phyloP scores from a whole-genome alignment of 345 rosid genomes.

The Gossypium longicalyx region DNA sequence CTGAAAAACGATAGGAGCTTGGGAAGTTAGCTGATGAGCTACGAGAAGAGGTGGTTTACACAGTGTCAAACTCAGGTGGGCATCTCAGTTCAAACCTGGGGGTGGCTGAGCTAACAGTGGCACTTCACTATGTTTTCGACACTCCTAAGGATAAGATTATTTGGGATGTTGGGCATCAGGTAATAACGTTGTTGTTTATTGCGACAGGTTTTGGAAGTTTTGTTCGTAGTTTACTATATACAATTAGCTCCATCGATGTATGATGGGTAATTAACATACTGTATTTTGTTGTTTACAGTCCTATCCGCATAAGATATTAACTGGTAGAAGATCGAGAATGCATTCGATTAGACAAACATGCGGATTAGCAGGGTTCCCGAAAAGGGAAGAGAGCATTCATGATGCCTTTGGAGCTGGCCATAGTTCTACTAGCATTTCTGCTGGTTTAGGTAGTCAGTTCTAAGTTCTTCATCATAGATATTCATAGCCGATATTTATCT shows the following conservation, averaged over 20 bases:
- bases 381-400: slow-evolving; percentile 41
- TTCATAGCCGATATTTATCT: not conserved
- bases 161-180: slow-evolving; percentile 68
- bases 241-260: not conserved
- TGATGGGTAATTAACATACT: not conserved
- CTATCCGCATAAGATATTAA: slow-evolving; percentile 43
- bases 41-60: slow-evolving; percentile 39
- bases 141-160: slow-evolving; percentile 45
- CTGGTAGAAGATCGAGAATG: slow-evolving; percentile 45
- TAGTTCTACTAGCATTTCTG: slow-evolving; percentile 56
- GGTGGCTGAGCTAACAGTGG: slow-evolving; percentile 46
- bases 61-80: slow-evolving; percentile 50
- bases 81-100: slow-evolving; percentile 50
- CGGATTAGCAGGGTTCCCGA: slow-evolving; percentile 49
- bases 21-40: slow-evolving; percentile 33
- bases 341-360: slow-evolving; percentile 38
- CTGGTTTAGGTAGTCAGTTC: slow-evolving; percentile 36
- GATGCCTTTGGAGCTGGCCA: slow-evolving; percentile 56
- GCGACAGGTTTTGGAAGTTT: too few species aligned
- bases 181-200: not conserved
- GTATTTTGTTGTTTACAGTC: slow-evolving; percentile 22
- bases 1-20: slow-evolving; percentile 32
- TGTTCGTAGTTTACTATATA: too few species aligned
- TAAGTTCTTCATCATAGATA: not conserved
- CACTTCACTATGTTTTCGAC: slow-evolving; percentile 50